phyloP scores from a whole-genome alignment of 169 alveolate genomes.

The Miamiensis avidus region DNA sequence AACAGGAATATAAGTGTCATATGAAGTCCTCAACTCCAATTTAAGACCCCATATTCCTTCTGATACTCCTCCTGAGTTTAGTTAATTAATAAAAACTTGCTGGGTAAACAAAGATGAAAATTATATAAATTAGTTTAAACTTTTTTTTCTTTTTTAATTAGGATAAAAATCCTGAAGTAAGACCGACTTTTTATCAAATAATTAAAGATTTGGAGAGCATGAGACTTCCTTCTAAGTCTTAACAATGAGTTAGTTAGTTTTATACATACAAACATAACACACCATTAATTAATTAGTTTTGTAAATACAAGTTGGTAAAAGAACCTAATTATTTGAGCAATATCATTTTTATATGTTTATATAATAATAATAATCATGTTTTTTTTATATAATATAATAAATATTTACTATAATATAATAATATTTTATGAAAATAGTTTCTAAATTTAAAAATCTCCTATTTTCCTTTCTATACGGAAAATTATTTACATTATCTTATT shows the following conservation, averaged over 20 bases:
- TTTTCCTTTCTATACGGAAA: no score
- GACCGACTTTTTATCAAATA: constrained; percentile 67
- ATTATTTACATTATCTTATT: no score
- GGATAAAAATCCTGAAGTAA: constrained; percentile 64
- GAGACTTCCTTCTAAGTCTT: constrained; percentile 37
- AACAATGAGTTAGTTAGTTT: neutral
- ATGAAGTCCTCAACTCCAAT: constrained; percentile 63
- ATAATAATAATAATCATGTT: no score
- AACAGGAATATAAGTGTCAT: constrained; percentile 62
- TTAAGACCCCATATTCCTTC: constrained; percentile 67
- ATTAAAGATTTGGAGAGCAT: constrained; percentile 60
- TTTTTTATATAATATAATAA: no score
- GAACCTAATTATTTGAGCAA: no score
- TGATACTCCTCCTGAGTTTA: constrained; percentile 64
- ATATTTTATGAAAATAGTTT: no score
- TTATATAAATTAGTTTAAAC: neutral
- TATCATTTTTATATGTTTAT: no score
- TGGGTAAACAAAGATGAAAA: constrained; percentile 46
- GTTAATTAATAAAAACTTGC: constrained; percentile 60
- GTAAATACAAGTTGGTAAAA: no score
- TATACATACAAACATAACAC: no score
- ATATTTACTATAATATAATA: no score
- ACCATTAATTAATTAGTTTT: no score
- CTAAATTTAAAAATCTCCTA: no score
- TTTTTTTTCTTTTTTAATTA: neutral